Base-by-base conservation (phyloP, 2,329 filamentous ascomycete species). In the Fusarium domesticum region DNA sequence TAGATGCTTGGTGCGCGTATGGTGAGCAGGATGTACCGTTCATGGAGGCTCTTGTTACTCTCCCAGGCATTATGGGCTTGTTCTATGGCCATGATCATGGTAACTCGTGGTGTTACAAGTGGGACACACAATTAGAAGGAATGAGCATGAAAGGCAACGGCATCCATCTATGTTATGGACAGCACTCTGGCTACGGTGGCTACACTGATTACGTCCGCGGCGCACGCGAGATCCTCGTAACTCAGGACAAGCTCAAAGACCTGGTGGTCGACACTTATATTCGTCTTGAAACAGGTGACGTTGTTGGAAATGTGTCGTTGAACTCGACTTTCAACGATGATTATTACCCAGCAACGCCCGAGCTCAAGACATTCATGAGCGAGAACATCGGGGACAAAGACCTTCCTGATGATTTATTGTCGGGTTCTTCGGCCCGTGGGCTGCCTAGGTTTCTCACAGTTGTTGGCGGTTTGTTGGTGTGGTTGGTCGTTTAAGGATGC, bases 11-110 rank as follows among this genome's bases (percentile, higher is more conserved):
- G 28, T 76, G 72, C 51, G 38, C 31, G 2, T 70, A 74, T 57
- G 74, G 74, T 1, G 69, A 65, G 4, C 70, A 83, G 42, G 83
- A 87, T 43, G 61, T 70, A 0, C 70, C 73, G 0, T 87, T 89
- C 49, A 85, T 87, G 80, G 58, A 74, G 43, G 81, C 81, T 0
- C 57, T 88, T 3, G 65, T 75, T 0, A 64, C 72, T 0, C 81
- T 77, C 0, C 61, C 67, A 0, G 80, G 81, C 0, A 53, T 86
- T 12, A 72, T 81, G 35, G 79, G 69, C 1, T 56, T 84, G 5
- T 84, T 86, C 61, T 75, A 73, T 5, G 85, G 83, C 0, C 84
- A 89, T 50, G 82, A 87, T 51, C 85, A 88, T 47, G 78, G 77
- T 1, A 70, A 80, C 47, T 74, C 76, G 2, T 83, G 79, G 78